Percentiles rank a stretch among this genome's conserved stretches.
Conservation (phyloP, 2,329 filamentous ascomycete genomes). For the Apiospora pterosperma region DNA sequence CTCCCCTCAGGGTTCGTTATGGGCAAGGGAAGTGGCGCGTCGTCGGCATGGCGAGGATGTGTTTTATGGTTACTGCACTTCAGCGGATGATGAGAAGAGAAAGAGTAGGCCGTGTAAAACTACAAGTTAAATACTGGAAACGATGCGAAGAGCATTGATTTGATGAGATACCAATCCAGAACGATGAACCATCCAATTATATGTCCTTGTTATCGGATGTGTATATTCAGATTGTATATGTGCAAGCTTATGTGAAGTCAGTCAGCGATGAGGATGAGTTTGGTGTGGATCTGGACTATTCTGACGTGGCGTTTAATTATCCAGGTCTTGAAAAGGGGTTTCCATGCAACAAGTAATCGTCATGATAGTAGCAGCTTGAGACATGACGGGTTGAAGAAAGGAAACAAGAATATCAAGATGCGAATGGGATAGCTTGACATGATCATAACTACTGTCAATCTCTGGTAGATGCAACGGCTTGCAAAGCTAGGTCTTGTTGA, state of each 20-base stretch:
- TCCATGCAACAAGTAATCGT: not conserved
- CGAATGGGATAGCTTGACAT: not conserved
- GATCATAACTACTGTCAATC: not conserved
- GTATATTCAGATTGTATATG: not conserved
- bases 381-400: not conserved
- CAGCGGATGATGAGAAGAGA: not conserved
- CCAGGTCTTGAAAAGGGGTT: not conserved
- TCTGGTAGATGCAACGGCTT: not conserved
- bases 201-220: not conserved
- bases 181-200: not conserved
- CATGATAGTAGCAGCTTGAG: too few species aligned
- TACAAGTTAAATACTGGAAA: not conserved
- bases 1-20: too few species aligned
- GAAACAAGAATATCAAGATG: not conserved
- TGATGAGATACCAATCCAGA: not conserved
- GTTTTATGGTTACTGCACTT: not conserved
- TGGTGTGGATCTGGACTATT: not conserved
- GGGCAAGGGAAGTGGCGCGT: not conserved
- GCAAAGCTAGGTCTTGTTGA: not conserved
- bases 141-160: not conserved
- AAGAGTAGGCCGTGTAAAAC: not conserved
- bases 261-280: not conserved
- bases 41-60: not conserved
- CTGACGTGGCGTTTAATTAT: not conserved
- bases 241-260: not conserved